These are phyloP conservation scores for Davidsoniella neocaledoniae DNA, from an alignment of 2,329 filamentous ascomycete species.

Conservation along the genomic window DNA sequence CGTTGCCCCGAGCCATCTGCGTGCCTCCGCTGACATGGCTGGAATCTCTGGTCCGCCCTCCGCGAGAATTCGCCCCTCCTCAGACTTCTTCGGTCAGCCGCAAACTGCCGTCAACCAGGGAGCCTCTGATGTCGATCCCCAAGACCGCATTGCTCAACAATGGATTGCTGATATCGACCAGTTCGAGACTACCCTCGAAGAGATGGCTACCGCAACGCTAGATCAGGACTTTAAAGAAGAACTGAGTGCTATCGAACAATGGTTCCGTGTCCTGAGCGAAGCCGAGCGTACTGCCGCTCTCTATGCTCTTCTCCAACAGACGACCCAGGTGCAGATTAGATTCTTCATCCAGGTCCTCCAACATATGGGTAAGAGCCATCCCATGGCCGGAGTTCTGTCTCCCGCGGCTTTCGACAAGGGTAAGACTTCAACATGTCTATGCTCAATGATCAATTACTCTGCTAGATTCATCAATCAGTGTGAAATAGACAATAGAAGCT, in stretches of 20 bases:
- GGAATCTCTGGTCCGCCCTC: conserved; percentile 51
- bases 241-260: conserved; percentile 95
- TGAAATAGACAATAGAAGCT: background rate
- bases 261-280: conserved; percentile 95
- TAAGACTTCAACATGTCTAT: conserved; percentile 23
- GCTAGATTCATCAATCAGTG: background rate
- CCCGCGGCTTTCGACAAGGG: conserved; percentile 95
- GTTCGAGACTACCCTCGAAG: conserved; percentile 94
- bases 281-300: conserved; percentile 89
- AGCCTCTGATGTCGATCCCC: conserved; percentile 56
- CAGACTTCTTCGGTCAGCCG: conserved; percentile 77
- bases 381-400: conserved; percentile 88
- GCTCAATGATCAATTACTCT: conserved; percentile 12
- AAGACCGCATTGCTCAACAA: conserved; percentile 89
- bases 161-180: conserved; percentile 99
- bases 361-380: conserved; percentile 97
- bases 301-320: conserved; percentile 92
- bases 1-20: conserved; percentile 68
- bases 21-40: conserved; percentile 91
- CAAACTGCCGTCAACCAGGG: conserved; percentile 48
- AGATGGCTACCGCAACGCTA: conserved; percentile 96
- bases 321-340: conserved; percentile 93
- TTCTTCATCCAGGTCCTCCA: conserved; percentile 98
- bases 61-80: conserved; percentile 78
- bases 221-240: conserved; percentile 99